These are phyloP conservation scores for Pontederia paniculata DNA, from an alignment of 176 grass and related monocot species.

Conservation along the genomic window DNA sequence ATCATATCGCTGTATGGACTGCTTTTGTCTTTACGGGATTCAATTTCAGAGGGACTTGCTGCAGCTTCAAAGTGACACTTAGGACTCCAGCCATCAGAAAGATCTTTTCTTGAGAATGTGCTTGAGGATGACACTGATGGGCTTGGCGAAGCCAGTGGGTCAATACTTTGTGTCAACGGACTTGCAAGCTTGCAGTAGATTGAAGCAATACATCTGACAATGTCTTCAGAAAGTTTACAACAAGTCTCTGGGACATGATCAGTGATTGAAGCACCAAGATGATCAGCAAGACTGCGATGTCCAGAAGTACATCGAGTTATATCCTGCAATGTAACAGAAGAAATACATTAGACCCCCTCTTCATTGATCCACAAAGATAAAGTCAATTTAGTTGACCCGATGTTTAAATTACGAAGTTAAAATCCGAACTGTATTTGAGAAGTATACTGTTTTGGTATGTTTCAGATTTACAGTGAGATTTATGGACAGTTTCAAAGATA, in stretches of 20 bases:
- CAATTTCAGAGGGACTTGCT: constrained; percentile 10
- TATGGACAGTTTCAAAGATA: no score
- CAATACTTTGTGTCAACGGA: constrained; percentile 3
- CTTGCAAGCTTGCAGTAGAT: constrained; percentile 37
- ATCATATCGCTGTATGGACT: constrained; percentile 35
- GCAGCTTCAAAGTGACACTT: constrained; percentile 10
- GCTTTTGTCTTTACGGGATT: constrained; percentile 14
- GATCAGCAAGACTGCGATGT: constrained; percentile 19
- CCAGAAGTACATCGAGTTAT: background rate
- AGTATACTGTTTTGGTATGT: no score
- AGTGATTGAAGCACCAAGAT: constrained; percentile 20
- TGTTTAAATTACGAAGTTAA: no score
- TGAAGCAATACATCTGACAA: constrained; percentile 32
- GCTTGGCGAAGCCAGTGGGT: constrained; percentile 23
- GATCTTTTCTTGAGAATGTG: constrained; percentile 17
- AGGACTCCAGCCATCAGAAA: constrained; percentile 23
- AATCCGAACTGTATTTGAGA: no score
- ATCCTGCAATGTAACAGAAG: constrained; percentile 16
- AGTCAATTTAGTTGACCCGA: no score
- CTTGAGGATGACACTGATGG: constrained; percentile 23
- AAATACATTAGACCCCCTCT: background rate
- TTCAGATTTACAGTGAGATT: no score
- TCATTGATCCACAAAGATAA: background rate
- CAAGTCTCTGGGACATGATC: constrained; percentile 24
- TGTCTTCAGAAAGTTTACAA: constrained; percentile 40